Evolutionary conservation across 306 rosid species (phyloP), one percentile per base, ranked within the genome.

Genomic region (Biancaea sappan): DNA sequence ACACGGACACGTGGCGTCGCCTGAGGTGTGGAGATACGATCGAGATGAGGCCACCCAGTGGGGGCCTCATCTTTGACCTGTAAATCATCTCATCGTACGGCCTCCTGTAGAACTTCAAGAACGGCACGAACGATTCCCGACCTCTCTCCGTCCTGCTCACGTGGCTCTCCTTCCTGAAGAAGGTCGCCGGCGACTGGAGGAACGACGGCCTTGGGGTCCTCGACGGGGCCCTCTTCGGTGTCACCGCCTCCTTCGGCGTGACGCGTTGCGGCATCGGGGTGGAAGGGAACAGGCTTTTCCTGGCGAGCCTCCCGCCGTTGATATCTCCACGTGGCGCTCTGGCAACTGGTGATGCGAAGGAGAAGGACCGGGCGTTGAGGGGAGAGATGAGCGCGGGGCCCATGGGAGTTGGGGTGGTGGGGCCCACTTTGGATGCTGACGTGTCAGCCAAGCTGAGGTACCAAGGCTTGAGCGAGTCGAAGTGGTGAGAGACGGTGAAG

Each of bases 11-110:
- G 90, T 94, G 96, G 63, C 95, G 95, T 12, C 97, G 90, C 77
- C 91, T 81, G 8, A 90, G 15, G 12, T 94, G 92, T 0, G 96
- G 97, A 13, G 97, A 88, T 32, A 90, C 98, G 19, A 92, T 92
- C 82, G 99, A 95, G 77, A 94, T 88, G 37, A 94, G 90, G 26
- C 99, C 99, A 2, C 99, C 99, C 0, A 91, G 96, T 66, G 98
- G 98, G 67, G 98, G 97, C 83, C 93, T 58, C 98, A 93, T 93
- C 92, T 93, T 93, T 56, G 98, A 89, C 88, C 98, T 75, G 75
- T 93, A 93, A 0, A 91, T 65, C 97, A 93, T 91, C 84, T 93
- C 98, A 14, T 93, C 97, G 80, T 93, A 93, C 32, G 96, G 96
- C 74, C 91, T 82, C 22, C 96, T 61, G 81, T 93, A 82, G 74